Base-by-base conservation (phyloP, 1,284 basidiomycete species). In the Exobasidium rhododendri region DNA sequence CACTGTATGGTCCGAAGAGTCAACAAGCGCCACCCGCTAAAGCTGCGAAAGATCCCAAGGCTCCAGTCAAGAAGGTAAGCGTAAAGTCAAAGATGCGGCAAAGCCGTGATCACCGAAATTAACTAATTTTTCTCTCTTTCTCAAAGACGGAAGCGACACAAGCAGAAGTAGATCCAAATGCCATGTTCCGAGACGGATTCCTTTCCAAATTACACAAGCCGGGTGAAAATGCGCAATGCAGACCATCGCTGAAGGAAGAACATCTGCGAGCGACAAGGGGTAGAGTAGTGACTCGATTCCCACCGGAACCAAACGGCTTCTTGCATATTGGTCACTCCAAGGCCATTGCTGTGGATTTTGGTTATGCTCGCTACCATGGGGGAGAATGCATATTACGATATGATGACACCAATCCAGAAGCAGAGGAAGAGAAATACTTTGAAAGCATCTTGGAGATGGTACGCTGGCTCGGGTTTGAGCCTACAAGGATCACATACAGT, bases 401-500 rank as follows among this genome's bases (percentile, higher is more conserved):
- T 78, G 96, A 99, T 79, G 96, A 99, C 81, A 99, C 96, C 43
- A 99, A 99, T 81, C 96, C 96, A 0, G 92, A 96, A 81, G 92
- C 92, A 53, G 96, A 99, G 80, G 96, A 98, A 82, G 92, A 87
- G 47, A 84, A 87, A 68, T 98, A 96, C 82, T 97, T 98, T 77
- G 92, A 94, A 80, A 94, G 91, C 65, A 97, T 98, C 59, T 83
- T 98, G 74, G 94, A 97, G 82, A 92, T 89, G 67, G 86, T 98
- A 52, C 86, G 94, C 68, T 99, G 96, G 96, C 85, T 99, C 29
- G 96, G 96, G 1, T 99, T 88, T 75, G 94, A 98, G 81, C 96
- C 96, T 4, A 97, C 91, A 90, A 92, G 92, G 82, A 93, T 99
- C 83, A 98, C 96, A 13, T 98, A 98, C 82, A 97, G 94, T 56